Evolutionary conservation across 176 grass and related monocot species (phyloP).

Genomic region (Rhynchospora pubera): DNA sequence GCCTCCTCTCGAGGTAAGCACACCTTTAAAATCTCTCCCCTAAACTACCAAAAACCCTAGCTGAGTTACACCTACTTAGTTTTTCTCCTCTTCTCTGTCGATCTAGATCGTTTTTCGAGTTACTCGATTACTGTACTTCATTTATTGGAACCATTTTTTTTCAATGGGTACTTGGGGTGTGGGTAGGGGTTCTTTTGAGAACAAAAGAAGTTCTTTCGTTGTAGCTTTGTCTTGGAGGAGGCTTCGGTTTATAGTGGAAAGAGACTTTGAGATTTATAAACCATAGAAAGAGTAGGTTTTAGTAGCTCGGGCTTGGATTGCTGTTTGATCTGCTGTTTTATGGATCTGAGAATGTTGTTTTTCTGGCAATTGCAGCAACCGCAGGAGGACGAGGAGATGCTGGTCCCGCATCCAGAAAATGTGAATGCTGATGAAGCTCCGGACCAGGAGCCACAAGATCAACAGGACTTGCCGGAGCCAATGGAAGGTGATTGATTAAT

Average conservation of each 20-base stretch:
- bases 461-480: conserved; percentile 53
- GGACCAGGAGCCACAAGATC: conserved; percentile 38
- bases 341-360: conserved; percentile 48
- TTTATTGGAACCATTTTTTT: background rate
- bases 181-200: background rate
- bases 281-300: background rate
- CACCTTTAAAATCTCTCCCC: background rate
- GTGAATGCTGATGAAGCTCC: conserved; percentile 35
- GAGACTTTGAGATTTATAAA: background rate
- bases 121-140: background rate
- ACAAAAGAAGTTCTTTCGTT: background rate
- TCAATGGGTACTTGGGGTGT: background rate
- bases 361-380: conserved; percentile 20
- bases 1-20: conserved; percentile 62
- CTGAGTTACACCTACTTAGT: background rate
- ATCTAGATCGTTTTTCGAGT: conserved; percentile 13
- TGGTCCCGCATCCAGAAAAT: conserved; percentile 64
- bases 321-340: background rate
- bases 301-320: conserved; percentile 11
- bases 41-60: background rate
- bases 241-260: background rate
- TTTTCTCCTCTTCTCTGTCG: background rate
- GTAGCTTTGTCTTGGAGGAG: background rate
- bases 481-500: conserved; percentile 65
- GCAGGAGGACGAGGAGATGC: conserved; percentile 81